Conservation (phyloP, 768 basidiomycete species). For the Lentinula raphanica region DNA sequence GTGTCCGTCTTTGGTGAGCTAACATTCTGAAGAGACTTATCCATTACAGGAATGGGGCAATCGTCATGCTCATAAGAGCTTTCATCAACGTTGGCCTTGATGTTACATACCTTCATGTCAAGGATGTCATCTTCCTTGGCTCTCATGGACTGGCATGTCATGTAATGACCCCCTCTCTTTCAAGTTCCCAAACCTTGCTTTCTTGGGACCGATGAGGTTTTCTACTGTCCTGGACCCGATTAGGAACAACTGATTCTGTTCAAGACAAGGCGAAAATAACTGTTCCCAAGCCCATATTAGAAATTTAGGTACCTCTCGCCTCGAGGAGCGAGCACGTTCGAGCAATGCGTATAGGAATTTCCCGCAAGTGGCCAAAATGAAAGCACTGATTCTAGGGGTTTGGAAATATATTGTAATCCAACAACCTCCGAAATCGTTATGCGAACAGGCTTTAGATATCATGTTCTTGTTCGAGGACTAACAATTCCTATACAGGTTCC, state of each 20-base stretch:
- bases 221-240: too few relatives aligned
- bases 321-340: neutral
- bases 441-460: neutral
- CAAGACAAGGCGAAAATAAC: neutral
- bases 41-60: too few relatives aligned
- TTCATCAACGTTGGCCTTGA: too few relatives aligned
- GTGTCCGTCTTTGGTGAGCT: too few relatives aligned
- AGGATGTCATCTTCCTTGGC: too few relatives aligned
- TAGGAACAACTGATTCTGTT: neutral
- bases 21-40: too few relatives aligned
- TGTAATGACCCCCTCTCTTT: too few relatives aligned
- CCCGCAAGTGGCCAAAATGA: neutral
- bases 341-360: neutral
- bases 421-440: neutral
- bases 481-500: neutral
- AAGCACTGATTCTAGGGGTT: neutral
- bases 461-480: neutral
- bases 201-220: too few relatives aligned
- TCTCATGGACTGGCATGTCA: too few relatives aligned
- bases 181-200: too few relatives aligned
- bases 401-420: neutral
- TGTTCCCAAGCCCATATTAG: neutral
- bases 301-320: neutral
- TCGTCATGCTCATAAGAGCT: too few relatives aligned
- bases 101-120: too few relatives aligned